Evolutionary conservation across 352 stramenopile species (phyloP).

Genomic region (Phytophthora ramorum): DNA sequence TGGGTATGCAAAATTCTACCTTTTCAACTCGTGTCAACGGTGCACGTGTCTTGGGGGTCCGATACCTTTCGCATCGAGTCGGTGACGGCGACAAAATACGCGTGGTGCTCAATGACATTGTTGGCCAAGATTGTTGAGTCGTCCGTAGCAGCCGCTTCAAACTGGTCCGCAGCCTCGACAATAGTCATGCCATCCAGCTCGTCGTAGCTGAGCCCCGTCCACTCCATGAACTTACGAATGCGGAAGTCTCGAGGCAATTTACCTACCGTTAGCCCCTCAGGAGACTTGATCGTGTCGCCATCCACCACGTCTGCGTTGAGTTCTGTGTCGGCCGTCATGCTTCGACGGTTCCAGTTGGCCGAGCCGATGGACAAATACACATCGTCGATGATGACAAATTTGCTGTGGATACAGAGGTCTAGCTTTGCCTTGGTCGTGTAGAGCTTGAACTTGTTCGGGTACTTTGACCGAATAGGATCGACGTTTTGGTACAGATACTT

Average conservation of each 20-base stretch:
- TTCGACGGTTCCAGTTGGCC: constrained; percentile 56
- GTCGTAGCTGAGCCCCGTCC: constrained; percentile 41
- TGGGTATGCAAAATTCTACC: too few relatives aligned
- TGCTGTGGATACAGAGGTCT: constrained; percentile 54
- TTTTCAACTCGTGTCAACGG: background rate
- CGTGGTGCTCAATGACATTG: constrained; percentile 6
- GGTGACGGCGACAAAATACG: constrained; percentile 8
- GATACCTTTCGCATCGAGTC: constrained; percentile 8
- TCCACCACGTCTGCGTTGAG: constrained; percentile 58
- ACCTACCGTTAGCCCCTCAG: constrained; percentile 34
- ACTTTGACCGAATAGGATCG: constrained; percentile 38
- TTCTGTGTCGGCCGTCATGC: constrained; percentile 51
- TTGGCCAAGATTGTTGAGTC: constrained; percentile 25
- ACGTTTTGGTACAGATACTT: constrained; percentile 58
- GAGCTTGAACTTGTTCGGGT: constrained; percentile 24
- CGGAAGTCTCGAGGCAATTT: constrained; percentile 53
- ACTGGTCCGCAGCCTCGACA: constrained; percentile 39
- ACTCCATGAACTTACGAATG: constrained; percentile 62
- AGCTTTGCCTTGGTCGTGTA: constrained; percentile 39
- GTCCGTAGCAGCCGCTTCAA: constrained; percentile 33
- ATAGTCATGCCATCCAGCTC: constrained; percentile 52
- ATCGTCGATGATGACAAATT: constrained; percentile 60
- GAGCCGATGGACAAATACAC: constrained; percentile 62
- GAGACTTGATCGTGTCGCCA: constrained; percentile 15
- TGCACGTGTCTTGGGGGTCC: constrained; percentile 11